Base-by-base conservation (phyloP, 169 alveolate genomes). In the Eimeria necatrix region DNA sequence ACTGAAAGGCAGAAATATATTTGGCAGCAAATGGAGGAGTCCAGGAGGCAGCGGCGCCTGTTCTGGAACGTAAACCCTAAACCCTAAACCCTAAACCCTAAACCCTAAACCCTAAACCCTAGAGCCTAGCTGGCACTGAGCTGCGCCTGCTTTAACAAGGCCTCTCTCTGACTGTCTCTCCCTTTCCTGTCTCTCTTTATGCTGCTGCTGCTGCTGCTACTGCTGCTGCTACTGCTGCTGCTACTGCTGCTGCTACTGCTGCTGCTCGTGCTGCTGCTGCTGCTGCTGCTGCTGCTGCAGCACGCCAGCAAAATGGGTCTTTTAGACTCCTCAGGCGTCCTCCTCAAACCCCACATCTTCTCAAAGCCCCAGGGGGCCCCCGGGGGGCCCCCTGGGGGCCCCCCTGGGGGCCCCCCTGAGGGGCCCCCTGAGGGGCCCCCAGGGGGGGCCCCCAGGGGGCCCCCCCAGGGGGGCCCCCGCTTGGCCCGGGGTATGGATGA, bases 61-160 rank as follows among this genome's bases (percentile, higher is more conserved):
- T 68, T 73, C 71, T 78, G 93, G 94, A 87, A 84, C 51, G 96
- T 94, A 70, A 26, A 74, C 83, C 83, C 83, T 71, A 71, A 71
- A 71, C 83, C 83, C 83, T 71, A 71, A 71, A 71, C 81, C 81
- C 81, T 71, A 26, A 71, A 71, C 81, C 81, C 81, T 26, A 71
- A 71, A 71, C 83, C 83, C 81, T 71, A 71, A 71, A 71, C 81
- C 81, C 81, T 71, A 71, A 71, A 71, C 81, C 48, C 81, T 71
- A 26, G 14, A 71, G 20, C 64, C 64, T n/a, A n/a, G n/a, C n/a
- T n/a, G n/a, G n/a, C n/a, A n/a, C n/a, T n/a, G n/a, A n/a, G n/a
- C n/a, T n/a, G n/a, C n/a, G n/a, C n/a, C n/a, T n/a, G n/a, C n/a
- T n/a, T n/a, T n/a, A n/a, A n/a, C n/a, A n/a, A n/a, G n/a, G n/a